These are phyloP conservation scores for Aspergillus pseudoglaucus DNA, from an alignment of 2,329 filamentous ascomycete genomes.

Conservation along the genomic window DNA sequence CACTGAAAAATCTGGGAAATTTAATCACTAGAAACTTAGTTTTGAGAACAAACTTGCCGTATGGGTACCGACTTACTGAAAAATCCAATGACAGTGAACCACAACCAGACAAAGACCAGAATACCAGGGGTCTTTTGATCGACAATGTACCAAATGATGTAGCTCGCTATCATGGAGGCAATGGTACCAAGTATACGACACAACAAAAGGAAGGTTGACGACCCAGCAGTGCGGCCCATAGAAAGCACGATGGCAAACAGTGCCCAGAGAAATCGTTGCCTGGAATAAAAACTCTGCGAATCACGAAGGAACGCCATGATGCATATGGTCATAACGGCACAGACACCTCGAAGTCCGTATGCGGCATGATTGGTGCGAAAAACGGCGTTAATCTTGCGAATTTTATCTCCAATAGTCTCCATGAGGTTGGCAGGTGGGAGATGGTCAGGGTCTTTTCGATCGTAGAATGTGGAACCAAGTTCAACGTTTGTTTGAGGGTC, in stretches of 20 bases:
- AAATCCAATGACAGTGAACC: neutral
- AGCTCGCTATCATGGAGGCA: conserved; percentile 1
- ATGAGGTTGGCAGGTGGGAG: neutral
- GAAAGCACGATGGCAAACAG: neutral
- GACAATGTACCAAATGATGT: conserved; percentile 1
- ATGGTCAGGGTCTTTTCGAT: neutral
- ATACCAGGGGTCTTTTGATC: neutral
- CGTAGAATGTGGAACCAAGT: neutral
- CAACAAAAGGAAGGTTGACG: neutral
- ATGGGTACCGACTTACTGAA: neutral
- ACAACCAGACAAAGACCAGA: neutral
- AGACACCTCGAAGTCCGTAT: neutral
- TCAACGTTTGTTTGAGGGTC: neutral
- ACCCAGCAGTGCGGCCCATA: neutral
- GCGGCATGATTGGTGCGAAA: neutral
- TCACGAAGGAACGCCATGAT: neutral
- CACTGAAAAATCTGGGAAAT: neutral
- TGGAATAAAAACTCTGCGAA: neutral
- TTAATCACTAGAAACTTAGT: neutral
- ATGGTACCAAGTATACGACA: neutral
- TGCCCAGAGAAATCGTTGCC: neutral
- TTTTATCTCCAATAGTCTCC: neutral
- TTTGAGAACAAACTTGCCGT: neutral
- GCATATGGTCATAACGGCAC: neutral
- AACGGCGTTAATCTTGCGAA: neutral